Conservation (phyloP, 768 basidiomycete species). For the Hebeloma cylindrosporum region DNA sequence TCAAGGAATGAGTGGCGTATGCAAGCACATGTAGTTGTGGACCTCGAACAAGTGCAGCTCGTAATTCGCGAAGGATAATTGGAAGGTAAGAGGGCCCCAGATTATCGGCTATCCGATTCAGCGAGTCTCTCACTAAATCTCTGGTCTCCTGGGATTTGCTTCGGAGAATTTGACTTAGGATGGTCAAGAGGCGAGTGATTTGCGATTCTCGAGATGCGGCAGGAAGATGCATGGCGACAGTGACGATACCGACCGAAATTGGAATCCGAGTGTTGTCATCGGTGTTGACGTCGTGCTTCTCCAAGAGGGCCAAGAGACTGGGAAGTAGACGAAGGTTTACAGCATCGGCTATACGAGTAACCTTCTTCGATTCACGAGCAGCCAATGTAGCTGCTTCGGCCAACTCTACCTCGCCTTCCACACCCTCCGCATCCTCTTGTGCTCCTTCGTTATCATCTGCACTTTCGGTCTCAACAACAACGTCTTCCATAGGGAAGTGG, state of each 20-base stretch:
- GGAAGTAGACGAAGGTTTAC: conserved; percentile 80
- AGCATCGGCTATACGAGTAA: conserved; percentile 63
- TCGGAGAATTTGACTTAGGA: conserved; percentile 86
- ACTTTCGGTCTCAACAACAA: conserved; percentile 32
- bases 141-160: conserved; percentile 92
- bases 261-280: conserved; percentile 90
- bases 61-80: conserved; percentile 72
- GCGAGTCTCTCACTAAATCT: conserved; percentile 79
- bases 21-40: conserved; percentile 95
- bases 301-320: conserved; percentile 73
- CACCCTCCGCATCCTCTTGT: conserved; percentile 31
- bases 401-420: conserved; percentile 19
- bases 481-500: conserved; percentile 81
- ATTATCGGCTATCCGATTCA: conserved; percentile 73
- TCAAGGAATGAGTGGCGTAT: conserved; percentile 75
- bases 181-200: conserved; percentile 73
- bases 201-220: conserved; percentile 60
- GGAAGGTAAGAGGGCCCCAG: conserved; percentile 77
- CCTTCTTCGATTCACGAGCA: conserved; percentile 18
- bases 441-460: conserved; percentile 35
- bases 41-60: conserved; percentile 83
- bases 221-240: conserved; percentile 82
- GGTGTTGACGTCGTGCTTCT: conserved; percentile 72
- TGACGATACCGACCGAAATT: conserved; percentile 81
- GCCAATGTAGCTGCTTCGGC: conserved; percentile 7